Conservation (phyloP, 1,139 yeast species). For the Debaryomyces sp. region DNA sequence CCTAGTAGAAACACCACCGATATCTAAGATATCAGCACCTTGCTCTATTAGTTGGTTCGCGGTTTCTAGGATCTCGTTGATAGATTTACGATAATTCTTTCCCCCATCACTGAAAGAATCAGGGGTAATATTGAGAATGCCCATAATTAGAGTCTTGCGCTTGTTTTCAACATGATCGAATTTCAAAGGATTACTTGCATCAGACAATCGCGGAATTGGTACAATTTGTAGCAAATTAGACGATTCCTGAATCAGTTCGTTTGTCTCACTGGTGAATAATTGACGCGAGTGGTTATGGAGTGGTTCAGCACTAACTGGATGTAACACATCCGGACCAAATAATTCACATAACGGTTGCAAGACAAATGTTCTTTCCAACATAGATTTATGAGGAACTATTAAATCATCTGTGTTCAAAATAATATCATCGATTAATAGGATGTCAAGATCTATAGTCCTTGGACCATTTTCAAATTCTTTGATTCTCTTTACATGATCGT, state of each 20-base stretch:
- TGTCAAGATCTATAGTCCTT: slow-evolving; percentile 85
- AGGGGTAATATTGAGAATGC: slow-evolving; percentile 85
- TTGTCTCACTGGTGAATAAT: slow-evolving; percentile 39
- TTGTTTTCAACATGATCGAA: slow-evolving; percentile 41
- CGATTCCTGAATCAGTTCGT: slow-evolving; percentile 47
- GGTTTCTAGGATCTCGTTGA: slow-evolving; percentile 33
- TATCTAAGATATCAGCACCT: slow-evolving; percentile 75
- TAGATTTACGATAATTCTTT: slow-evolving; percentile 24
- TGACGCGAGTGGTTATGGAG: slow-evolving; percentile 68
- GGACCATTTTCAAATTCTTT: slow-evolving; percentile 91
- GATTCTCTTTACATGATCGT: slow-evolving; percentile 64
- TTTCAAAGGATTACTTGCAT: slow-evolving; percentile 27
- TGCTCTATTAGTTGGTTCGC: slow-evolving; percentile 50
- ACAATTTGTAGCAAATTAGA: slow-evolving; percentile 45
- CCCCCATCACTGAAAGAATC: slow-evolving; percentile 97
- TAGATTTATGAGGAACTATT: slow-evolving; percentile 80
- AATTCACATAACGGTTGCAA: slow-evolving; percentile 86
- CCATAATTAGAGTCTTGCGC: slow-evolving; percentile 67
- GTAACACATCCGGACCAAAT: slow-evolving; percentile 61
- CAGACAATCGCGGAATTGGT: slow-evolving; percentile 40
- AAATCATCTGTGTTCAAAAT: slow-evolving; percentile 59
- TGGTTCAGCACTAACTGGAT: slow-evolving; percentile 86
- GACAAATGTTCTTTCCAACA: slow-evolving; percentile 90
- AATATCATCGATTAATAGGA: slow-evolving; percentile 67
- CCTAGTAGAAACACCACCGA: slow-evolving; percentile 92